Evolutionary conservation across 129 eudicot genomes (phyloP).

Genomic region (Apium graveolens): DNA sequence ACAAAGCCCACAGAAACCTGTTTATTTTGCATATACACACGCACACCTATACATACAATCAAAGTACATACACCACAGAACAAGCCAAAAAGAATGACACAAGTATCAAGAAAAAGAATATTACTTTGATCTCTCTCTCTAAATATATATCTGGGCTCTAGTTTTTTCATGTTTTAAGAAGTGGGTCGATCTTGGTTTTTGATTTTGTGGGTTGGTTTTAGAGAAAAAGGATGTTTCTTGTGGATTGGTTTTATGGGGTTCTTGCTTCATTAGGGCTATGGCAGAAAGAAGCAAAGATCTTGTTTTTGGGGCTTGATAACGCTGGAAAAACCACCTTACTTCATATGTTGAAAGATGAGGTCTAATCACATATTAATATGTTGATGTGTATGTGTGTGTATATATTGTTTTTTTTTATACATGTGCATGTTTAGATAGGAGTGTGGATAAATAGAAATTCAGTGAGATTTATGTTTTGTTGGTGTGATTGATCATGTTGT

Average conservation of each 20-base stretch:
- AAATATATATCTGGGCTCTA: not conserved
- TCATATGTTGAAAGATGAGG: constrained; percentile 99
- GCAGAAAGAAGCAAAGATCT: constrained; percentile 96
- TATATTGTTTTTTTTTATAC: no score
- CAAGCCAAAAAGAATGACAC: not conserved
- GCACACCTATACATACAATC: not conserved
- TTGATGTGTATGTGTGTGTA: no score
- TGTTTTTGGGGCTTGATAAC: constrained; percentile 91
- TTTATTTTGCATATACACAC: not conserved
- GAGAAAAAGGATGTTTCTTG: constrained; percentile 50
- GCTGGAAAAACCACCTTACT: constrained; percentile 96
- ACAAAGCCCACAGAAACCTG: not conserved
- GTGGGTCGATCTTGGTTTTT: not conserved
- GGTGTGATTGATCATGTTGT: not conserved
- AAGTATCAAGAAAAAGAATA: not conserved
- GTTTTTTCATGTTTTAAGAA: not conserved
- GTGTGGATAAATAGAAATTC: not conserved
- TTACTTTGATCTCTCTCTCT: not conserved
- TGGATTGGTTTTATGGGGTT: constrained; percentile 95
- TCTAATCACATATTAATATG: constrained; percentile 20
- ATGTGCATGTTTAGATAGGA: not conserved
- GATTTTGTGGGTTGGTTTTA: not conserved
- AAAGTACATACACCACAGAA: not conserved
- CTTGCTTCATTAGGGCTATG: constrained; percentile 86
- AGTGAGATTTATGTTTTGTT: not conserved